Evolutionary conservation across 1,139 yeast genomes (phyloP).

Genomic region (Trichomonascaceae sp.): DNA sequence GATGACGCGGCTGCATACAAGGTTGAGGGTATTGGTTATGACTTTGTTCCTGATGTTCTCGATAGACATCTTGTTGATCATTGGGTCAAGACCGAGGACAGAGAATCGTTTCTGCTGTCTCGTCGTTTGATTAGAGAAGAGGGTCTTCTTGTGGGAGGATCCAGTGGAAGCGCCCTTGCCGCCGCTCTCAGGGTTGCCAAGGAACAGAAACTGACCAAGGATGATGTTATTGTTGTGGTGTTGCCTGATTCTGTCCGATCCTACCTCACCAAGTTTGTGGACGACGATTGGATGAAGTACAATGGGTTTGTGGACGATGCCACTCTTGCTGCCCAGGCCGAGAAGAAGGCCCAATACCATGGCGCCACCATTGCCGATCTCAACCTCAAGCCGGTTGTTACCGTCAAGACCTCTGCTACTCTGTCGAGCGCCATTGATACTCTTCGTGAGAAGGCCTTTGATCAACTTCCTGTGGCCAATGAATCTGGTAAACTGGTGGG

Average conservation of each 20-base stretch:
- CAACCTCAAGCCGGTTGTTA: slow-evolving; percentile 69
- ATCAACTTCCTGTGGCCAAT: slow-evolving; percentile 67
- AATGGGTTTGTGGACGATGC: slow-evolving; percentile 54
- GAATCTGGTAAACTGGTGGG: slow-evolving; percentile 58
- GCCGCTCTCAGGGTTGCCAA: slow-evolving; percentile 66
- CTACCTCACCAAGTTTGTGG: slow-evolving; percentile 76
- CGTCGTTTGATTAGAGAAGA: slow-evolving; percentile 76
- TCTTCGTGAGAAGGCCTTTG: slow-evolving; percentile 67
- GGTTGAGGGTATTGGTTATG: slow-evolving; percentile 90
- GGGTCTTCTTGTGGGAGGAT: slow-evolving; percentile 81
- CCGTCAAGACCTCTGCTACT: slow-evolving; percentile 51
- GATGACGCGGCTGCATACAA: slow-evolving; percentile 47
- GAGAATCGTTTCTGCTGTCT: slow-evolving; percentile 68
- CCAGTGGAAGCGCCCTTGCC: slow-evolving; percentile 74
- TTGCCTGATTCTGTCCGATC: slow-evolving; percentile 86
- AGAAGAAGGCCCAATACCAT: slow-evolving; percentile 36
- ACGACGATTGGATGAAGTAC: slow-evolving; percentile 82
- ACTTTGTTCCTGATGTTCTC: slow-evolving; percentile 74
- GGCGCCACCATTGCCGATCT: slow-evolving; percentile 56
- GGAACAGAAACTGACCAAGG: slow-evolving; percentile 56
- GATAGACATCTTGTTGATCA: slow-evolving; percentile 53
- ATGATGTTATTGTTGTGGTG: slow-evolving; percentile 66
- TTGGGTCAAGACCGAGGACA: slow-evolving; percentile 83
- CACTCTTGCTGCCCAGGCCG: slow-evolving; percentile 29
- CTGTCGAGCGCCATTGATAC: slow-evolving; percentile 57